These are phyloP conservation scores for Elsinoe necatrix DNA, from an alignment of 2,329 filamentous ascomycete species.

Conservation along the genomic window DNA sequence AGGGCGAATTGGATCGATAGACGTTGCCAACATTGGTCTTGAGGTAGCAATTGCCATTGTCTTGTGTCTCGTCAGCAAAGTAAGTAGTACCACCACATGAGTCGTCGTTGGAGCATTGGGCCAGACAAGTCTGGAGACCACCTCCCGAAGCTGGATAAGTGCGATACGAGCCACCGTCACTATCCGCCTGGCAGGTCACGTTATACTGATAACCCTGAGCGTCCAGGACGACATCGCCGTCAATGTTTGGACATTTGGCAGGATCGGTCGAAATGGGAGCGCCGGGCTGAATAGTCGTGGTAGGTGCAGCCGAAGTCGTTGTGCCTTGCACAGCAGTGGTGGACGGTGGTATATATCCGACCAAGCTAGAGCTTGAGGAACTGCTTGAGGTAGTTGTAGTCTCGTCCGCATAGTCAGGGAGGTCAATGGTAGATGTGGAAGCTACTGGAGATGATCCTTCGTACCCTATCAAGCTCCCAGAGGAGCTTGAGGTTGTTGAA, in stretches of 20 bases:
- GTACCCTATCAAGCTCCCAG: background rate
- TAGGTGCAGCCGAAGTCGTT: slow-evolving; percentile 2
- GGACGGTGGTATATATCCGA: background rate
- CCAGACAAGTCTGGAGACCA: slow-evolving; percentile 20
- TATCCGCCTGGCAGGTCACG: slow-evolving; percentile 15
- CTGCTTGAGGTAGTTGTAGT: background rate
- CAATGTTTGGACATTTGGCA: slow-evolving; percentile 17
- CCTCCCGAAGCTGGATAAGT: background rate
- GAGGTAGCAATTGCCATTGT: slow-evolving; percentile 15
- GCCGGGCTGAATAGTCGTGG: slow-evolving; percentile 1
- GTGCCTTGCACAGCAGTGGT: background rate
- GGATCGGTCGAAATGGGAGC: slow-evolving; percentile 7
- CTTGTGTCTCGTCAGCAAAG: slow-evolving; percentile 17
- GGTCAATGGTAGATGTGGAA: background rate
- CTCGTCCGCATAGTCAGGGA: background rate
- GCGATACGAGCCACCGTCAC: background rate
- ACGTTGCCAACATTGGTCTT: slow-evolving; percentile 6
- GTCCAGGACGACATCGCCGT: slow-evolving; percentile 16
- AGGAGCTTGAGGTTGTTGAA: background rate
- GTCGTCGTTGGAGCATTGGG: slow-evolving; percentile 18
- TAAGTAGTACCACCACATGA: slow-evolving; percentile 22
- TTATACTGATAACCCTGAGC: slow-evolving; percentile 17
- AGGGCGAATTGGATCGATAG: slow-evolving; percentile 2
- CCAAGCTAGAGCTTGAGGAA: background rate
- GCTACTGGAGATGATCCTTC: background rate